Evolutionary conservation across 305 asterid genomes (phyloP), one percentile per base, ranked within the genome.

Genomic region (Solanum hybrid): DNA sequence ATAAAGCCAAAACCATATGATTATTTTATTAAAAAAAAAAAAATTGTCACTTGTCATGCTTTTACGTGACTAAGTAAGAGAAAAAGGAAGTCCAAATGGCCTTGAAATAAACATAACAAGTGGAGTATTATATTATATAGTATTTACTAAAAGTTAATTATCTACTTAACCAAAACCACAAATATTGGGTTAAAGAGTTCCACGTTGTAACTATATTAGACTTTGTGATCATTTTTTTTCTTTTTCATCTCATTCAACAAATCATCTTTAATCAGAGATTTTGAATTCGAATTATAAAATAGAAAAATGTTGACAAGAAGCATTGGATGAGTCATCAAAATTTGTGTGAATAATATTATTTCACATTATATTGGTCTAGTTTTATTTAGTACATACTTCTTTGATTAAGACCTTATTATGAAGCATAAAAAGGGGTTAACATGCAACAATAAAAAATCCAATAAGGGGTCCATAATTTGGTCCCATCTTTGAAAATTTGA

Each of bases 201-300:
- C 87, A 83, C 40, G 73, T 83, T 28, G 37, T 35, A 28, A 82
- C 24, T 26, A 26, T 81, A 18, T 51, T 83, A 16, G 0, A 46
- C 29, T 29, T 46, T 10, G 29, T 46, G 18, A 18, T 33, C 29
- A 29, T 46, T 8, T 3, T 1, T 35, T 4, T 3, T 9, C 40
- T 0, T 35, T 35, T 57, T 14, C 0, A 6, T 57, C 46, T 57
- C n/a, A 3, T 18, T 0, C 24, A 18, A 57, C 10, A 18, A 18
- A 18, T 51, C 1, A 13, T 75, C 3, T 5, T 75, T 75, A 31
- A 31, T 75, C 0, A 75, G 7, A 31, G 2, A 16, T 31, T 1
- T 76, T 29, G 3, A 29, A 0, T 14, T 74, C 0, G 1, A 73
- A 2, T 13, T 3, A 0, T 14, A 0, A 29, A 34, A 18, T 0